phyloP scores from a whole-genome alignment of 352 stramenopile genomes.

The Blastocystis sp. region DNA sequence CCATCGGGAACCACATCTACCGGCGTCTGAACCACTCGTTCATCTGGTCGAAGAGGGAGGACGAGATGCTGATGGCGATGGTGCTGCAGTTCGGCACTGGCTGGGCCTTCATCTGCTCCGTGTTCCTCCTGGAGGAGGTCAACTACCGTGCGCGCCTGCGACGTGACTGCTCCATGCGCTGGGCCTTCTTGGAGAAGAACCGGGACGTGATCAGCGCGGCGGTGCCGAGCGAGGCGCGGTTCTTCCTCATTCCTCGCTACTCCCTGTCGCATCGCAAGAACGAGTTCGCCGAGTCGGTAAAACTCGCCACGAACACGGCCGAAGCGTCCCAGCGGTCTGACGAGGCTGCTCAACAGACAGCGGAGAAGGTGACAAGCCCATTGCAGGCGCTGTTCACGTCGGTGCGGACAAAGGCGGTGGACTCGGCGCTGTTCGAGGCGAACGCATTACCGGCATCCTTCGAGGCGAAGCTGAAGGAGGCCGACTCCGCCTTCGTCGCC shows the following conservation, averaged over 20 bases:
- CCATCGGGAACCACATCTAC: neutral
- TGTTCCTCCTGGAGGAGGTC: slow-evolving; percentile 44
- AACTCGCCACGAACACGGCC: neutral
- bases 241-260: slow-evolving; percentile 6
- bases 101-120: slow-evolving; percentile 37
- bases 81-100: slow-evolving; percentile 38
- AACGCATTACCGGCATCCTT: neutral
- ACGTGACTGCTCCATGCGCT: neutral
- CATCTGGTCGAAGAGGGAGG: slow-evolving; percentile 54
- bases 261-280: neutral
- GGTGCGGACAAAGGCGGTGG: neutral
- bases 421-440: slow-evolving; percentile 9
- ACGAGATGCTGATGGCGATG: slow-evolving; percentile 46
- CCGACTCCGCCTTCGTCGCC: slow-evolving; percentile 22
- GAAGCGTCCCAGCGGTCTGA: neutral
- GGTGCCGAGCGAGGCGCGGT: slow-evolving; percentile 11
- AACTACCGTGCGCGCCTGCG: neutral
- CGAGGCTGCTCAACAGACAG: neutral
- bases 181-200: neutral
- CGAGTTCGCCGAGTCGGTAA: neutral
- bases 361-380: neutral
- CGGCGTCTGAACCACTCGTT: neutral
- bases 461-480: slow-evolving; percentile 31
- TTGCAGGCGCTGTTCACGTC: neutral
- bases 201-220: neutral